Percentiles rank a stretch among this genome's conserved stretches.
These are phyloP conservation scores for Lantana camara DNA, from an alignment of 257 asterid genomes.

Conservation along the genomic window DNA sequence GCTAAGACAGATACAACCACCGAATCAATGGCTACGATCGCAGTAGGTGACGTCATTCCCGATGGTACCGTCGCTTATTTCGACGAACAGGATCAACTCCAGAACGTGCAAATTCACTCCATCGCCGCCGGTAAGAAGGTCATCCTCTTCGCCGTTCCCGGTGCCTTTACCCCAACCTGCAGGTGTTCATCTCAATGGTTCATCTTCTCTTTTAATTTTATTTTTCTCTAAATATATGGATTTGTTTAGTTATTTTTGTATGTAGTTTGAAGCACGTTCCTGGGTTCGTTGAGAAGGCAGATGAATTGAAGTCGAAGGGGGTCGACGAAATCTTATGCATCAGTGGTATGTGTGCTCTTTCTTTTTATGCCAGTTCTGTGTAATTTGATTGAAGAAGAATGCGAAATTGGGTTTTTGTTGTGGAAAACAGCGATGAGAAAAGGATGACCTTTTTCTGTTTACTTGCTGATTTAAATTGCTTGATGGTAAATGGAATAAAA, in stretches of 20 bases:
- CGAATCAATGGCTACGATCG: constrained; percentile 68
- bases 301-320: constrained; percentile 77
- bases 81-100: constrained; percentile 77
- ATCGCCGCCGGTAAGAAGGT: constrained; percentile 78
- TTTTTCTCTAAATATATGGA: background rate
- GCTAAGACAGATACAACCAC: background rate
- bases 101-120: constrained; percentile 67
- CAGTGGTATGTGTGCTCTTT: constrained; percentile 31
- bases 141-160: constrained; percentile 84
- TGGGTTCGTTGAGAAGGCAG: constrained; percentile 85
- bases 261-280: constrained; percentile 90
- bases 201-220: background rate
- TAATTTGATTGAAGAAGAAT: background rate
- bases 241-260: background rate
- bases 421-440: background rate
- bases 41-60: constrained; percentile 68
- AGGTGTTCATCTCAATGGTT: constrained; percentile 41
- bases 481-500: background rate
- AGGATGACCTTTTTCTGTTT: background rate
- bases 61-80: constrained; percentile 72
- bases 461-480: background rate
- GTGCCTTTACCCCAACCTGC: constrained; percentile 96
- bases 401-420: background rate
- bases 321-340: constrained; percentile 48
- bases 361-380: no score